phyloP scores from a whole-genome alignment of 257 asterid species.

The Lantana camara region DNA sequence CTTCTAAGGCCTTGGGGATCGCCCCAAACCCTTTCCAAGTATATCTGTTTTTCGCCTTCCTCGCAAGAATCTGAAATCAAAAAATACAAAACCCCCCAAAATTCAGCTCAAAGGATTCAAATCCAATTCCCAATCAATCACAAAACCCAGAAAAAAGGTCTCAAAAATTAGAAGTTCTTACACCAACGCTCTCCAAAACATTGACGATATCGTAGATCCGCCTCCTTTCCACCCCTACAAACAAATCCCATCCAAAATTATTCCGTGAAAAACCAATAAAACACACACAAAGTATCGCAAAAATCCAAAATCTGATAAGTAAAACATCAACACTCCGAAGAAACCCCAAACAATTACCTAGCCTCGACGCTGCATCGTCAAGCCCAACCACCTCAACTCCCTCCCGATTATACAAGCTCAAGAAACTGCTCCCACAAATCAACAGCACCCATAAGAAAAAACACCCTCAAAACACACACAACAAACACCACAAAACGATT shows the following conservation, averaged over 20 bases:
- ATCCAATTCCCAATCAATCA: neutral
- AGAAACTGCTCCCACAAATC: slow-evolving; percentile 55
- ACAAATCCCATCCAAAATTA: neutral
- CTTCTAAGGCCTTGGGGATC: slow-evolving; percentile 70
- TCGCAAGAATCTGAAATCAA: slow-evolving; percentile 62
- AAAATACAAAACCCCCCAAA: slow-evolving; percentile 14
- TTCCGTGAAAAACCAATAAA: too few species aligned
- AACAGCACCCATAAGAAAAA: neutral
- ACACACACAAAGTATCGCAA: too few species aligned
- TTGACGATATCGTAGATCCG: slow-evolving; percentile 97
- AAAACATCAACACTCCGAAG: neutral
- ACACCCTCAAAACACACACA: neutral
- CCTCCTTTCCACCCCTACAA: slow-evolving; percentile 89
- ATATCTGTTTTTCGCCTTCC: slow-evolving; percentile 86
- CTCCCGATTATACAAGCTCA: slow-evolving; percentile 78
- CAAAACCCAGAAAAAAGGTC: neutral
- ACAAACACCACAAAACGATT: neutral
- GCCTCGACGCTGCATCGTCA: slow-evolving; percentile 83
- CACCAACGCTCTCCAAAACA: slow-evolving; percentile 95
- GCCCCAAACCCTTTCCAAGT: slow-evolving; percentile 95
- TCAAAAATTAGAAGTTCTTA: slow-evolving; percentile 43
- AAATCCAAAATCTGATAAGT: too few species aligned
- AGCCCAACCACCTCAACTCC: slow-evolving; percentile 87
- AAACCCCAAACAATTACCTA: slow-evolving; percentile 43
- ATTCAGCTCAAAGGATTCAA: slow-evolving; percentile 24